phyloP scores from a whole-genome alignment of 2,329 filamentous ascomycete genomes.

The Penicillium sumatraense region DNA sequence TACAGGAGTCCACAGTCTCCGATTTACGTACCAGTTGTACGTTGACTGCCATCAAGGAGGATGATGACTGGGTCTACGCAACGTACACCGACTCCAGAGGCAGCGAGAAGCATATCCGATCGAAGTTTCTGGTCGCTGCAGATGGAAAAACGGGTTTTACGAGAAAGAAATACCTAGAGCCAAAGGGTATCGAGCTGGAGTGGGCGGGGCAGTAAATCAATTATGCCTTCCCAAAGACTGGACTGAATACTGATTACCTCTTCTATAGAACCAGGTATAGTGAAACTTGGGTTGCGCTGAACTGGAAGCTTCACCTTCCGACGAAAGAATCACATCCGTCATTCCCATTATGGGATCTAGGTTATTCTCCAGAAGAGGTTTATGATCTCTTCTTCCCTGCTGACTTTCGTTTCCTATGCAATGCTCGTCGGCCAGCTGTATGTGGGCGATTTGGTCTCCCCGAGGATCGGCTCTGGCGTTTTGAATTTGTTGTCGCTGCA shows the following conservation, averaged over 20 bases:
- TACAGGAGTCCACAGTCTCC: background rate
- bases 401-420: conserved; percentile 31
- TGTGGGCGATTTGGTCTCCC: conserved; percentile 51
- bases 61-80: background rate
- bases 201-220: conserved; percentile 21
- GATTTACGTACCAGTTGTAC: background rate
- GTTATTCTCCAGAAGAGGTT: conserved; percentile 52
- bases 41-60: background rate
- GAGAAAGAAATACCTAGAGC: conserved; percentile 53
- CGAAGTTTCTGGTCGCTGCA: conserved; percentile 46
- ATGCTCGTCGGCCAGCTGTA: conserved; percentile 46
- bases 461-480: conserved; percentile 49
- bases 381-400: conserved; percentile 55
- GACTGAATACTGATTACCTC: too few relatives aligned
- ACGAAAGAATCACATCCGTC: conserved; percentile 48
- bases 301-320: background rate
- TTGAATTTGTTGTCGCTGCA: conserved; percentile 42
- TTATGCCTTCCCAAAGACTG: too few relatives aligned
- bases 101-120: background rate
- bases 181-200: conserved; percentile 45
- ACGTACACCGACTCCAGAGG: background rate
- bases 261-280: background rate
- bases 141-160: conserved; percentile 55
- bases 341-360: conserved; percentile 54
- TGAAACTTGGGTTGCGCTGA: background rate